A percentile compares a stretch with the other conserved stretches of the same genome.
Evolutionary conservation across 2,329 filamentous ascomycete species (phyloP).

Genomic region (Diaporthe sp.): DNA sequence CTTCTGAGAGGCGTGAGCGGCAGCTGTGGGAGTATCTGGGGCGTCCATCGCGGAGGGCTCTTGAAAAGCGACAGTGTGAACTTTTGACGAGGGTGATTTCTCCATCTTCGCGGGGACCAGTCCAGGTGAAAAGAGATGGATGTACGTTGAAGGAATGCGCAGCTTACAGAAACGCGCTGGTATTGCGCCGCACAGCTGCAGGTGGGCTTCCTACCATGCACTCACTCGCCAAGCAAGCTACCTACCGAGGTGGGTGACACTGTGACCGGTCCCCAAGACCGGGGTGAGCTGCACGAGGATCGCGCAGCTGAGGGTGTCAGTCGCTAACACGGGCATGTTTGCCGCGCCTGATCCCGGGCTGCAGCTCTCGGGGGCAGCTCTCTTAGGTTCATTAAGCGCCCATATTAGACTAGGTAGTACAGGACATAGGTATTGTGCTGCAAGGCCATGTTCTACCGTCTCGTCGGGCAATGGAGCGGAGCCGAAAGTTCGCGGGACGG

Average conservation of each 20-base stretch:
- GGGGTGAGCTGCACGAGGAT: conserved; percentile 28
- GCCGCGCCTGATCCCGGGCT: conserved; percentile 1
- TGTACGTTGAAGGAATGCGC: neutral
- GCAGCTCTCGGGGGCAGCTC: neutral
- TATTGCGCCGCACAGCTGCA: conserved; percentile 30
- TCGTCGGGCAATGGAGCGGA: neutral
- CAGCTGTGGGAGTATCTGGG: conserved; percentile 33
- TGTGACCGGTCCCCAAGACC: conserved; percentile 22
- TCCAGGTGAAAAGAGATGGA: neutral
- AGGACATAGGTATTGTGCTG: neutral
- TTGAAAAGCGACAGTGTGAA: conserved; percentile 11
- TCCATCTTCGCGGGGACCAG: neutral
- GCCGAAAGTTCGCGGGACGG: conserved; percentile 10
- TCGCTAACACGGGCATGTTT: conserved; percentile 10
- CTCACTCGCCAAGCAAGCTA: conserved; percentile 12
- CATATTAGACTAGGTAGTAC: neutral
- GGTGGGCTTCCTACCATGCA: conserved; percentile 3
- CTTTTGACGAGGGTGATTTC: neutral
- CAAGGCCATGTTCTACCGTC: neutral
- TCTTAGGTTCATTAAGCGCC: conserved; percentile 8
- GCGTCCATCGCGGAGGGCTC: conserved; percentile 30
- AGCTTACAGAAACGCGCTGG: conserved; percentile 2
- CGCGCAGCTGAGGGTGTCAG: conserved; percentile 28
- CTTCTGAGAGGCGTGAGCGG: neutral
- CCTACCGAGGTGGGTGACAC: conserved; percentile 14